These are phyloP conservation scores for Tremella yokohamensis DNA, from an alignment of 768 basidiomycete species.

Conservation along the genomic window DNA sequence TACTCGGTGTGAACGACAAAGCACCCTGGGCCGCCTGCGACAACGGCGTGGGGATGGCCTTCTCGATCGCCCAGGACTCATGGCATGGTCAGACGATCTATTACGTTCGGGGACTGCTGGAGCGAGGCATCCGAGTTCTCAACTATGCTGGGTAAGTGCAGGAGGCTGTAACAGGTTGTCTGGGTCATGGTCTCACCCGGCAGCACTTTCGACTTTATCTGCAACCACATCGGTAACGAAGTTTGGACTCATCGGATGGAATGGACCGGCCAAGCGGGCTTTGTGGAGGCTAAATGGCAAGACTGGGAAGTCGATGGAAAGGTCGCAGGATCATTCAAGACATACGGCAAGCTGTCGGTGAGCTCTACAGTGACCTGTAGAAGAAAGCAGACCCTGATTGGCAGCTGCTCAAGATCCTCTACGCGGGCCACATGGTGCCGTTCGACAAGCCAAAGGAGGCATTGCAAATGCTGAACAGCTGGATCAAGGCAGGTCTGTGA, in stretches of 20 bases:
- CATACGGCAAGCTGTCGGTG: slow-evolving; percentile 58
- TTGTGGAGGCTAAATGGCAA: slow-evolving; percentile 54
- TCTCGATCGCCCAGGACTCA: slow-evolving; percentile 60
- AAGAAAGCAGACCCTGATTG: slow-evolving; percentile 4
- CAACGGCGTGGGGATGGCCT: slow-evolving; percentile 55
- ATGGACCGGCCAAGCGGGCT: slow-evolving; percentile 65
- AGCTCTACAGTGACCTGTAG: slow-evolving; percentile 9
- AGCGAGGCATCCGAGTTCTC: slow-evolving; percentile 69
- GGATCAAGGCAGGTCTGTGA: slow-evolving; percentile 55
- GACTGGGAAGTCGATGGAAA: slow-evolving; percentile 61
- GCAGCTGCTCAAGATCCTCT: slow-evolving; percentile 51
- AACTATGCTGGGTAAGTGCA: slow-evolving; percentile 34
- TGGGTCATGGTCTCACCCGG: neutral
- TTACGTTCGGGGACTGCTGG: slow-evolving; percentile 67
- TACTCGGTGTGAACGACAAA: slow-evolving; percentile 60
- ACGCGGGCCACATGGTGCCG: slow-evolving; percentile 76
- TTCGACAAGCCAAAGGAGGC: slow-evolving; percentile 67
- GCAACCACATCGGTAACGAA: slow-evolving; percentile 70
- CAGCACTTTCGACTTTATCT: slow-evolving; percentile 54
- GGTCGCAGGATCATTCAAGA: slow-evolving; percentile 61
- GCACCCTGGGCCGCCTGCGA: slow-evolving; percentile 63
- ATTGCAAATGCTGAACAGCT: slow-evolving; percentile 62
- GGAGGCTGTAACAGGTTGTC: slow-evolving; percentile 1
- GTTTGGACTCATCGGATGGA: slow-evolving; percentile 70
- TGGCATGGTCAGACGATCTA: slow-evolving; percentile 58